Evolutionary conservation across 371 early-diverging fungal species (phyloP), one percentile per base, ranked within the genome.

Genomic region (Mortierella sp.): DNA sequence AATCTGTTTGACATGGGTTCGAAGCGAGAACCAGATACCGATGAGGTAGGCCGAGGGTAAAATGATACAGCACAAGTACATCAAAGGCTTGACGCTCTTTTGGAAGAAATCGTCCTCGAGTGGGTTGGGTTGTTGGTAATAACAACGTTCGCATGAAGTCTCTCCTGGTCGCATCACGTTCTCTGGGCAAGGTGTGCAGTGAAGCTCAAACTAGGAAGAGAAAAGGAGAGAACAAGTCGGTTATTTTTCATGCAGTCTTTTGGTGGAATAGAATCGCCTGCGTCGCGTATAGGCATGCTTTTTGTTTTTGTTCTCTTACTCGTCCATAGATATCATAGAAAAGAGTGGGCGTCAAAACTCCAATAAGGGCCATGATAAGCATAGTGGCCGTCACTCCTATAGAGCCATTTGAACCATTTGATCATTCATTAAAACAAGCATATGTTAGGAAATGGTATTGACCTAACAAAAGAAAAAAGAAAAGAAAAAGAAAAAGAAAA

Each of bases 1-100:
- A 52, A 98, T 96, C 81, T 91, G 90, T 70, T 91, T 88, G 23
- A 93, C 92, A 68, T 98, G 98, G 0, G 98, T 98, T 60, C 91
- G 87, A 52, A 98, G 89, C 62, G 97, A 95, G 68, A 98, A 98
- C 86, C 93, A 92, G 58, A 98, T 86, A n/a, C 97, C 98, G 64
- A 97, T 88, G 44, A 92, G 76, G 80, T 98, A 98, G 21, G 95
- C 91, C 6, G 94, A 84, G 2, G 96, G 91, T 46, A 98, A 83
- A 16, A 95, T 89, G 15, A 86, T 87, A 3, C 97, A 94, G 83
- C 98, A 97, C 57, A 95, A 74, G 82, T 88, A 96, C 92, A 95
- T 95, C 48, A 98, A 85, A 2, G 96, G 96, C 65, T 88, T 87
- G 37, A 95, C 96, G 16, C 88, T 85, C n/a, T 81, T 82, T 53